Evolutionary conservation across 1,139 yeast genomes (phyloP), one percentile per base, ranked within the genome.

Genomic region (Arxiozyma telluris): DNA sequence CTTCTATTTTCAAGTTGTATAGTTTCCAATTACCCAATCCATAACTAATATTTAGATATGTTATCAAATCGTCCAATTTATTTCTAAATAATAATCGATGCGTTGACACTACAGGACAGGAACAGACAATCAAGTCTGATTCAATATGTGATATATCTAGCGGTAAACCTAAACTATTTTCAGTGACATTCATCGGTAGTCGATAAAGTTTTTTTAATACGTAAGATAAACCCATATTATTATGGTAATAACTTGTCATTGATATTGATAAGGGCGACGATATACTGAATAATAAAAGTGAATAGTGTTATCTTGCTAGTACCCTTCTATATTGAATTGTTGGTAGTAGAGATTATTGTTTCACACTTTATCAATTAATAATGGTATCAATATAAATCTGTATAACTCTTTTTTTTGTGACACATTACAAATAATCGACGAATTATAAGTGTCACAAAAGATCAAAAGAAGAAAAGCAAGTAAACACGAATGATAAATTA

Each of bases 1-100:
- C 73, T 63, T 86, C 94, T 2, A 80, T 81, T 55, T 90, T 75
- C 44, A 90, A 76, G 63, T 88, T 88, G 78, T 84, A 85, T 1
- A 90, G 72, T 58, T 76, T 79, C 96, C 96, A 91, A 44, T 77
- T 69, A 6, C 68, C 63, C 9, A 50, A 44, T 1, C 74, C 78
- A 65, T 84, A 87, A 20, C 76, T 68, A 1, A 61, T 55, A 30
- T 77, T 71, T 41, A 88, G 71, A 58, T 77, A 80, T n/a, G 64
- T 62, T 0, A 79, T 72, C 30, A 89, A 68, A 56, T 81, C 84
- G 0, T 62, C 61, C 1, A 84, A 68, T 23, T 80, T 76, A 58
- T 82, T 82, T 47, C 89, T 74, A 66, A 44, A 27, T 44, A 44
- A 44, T 44, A 25, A 34, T 4, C 47, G 34, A 18, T 46, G 39